Evolutionary conservation across 495 filamentous ascomycete genomes (phyloP).

Genomic region (Melanomma pulvis-pyrius): DNA sequence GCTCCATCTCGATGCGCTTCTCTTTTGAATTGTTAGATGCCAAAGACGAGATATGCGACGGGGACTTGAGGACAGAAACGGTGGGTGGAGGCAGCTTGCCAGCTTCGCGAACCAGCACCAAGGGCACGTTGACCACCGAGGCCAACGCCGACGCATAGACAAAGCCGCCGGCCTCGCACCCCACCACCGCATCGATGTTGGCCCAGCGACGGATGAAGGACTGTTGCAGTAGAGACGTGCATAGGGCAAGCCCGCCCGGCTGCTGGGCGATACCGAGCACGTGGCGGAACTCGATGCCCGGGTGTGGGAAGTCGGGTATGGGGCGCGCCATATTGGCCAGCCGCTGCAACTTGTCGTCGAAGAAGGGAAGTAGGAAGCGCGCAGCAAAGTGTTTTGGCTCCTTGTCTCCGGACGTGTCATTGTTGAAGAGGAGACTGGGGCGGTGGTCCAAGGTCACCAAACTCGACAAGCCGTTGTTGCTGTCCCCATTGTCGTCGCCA

Average conservation of each 20-base stretch:
- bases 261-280: slow-evolving; percentile 63
- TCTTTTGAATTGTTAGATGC: slow-evolving; percentile 43
- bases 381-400: slow-evolving; percentile 51
- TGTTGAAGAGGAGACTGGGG: slow-evolving; percentile 57
- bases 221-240: slow-evolving; percentile 55
- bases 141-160: slow-evolving; percentile 61
- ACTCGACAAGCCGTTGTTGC: slow-evolving; percentile 41
- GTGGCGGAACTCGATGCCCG: slow-evolving; percentile 57
- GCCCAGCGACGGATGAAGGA: slow-evolving; percentile 57
- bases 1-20: slow-evolving; percentile 57
- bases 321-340: slow-evolving; percentile 57
- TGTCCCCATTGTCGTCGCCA: slow-evolving; percentile 40
- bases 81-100: slow-evolving; percentile 64
- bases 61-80: slow-evolving; percentile 53
- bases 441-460: slow-evolving; percentile 44
- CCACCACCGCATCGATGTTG: slow-evolving; percentile 52
- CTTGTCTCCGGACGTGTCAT: slow-evolving; percentile 50
- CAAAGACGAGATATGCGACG: slow-evolving; percentile 62
- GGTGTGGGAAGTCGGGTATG: slow-evolving; percentile 56
- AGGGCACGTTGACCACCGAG: slow-evolving; percentile 48
- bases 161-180: slow-evolving; percentile 63
- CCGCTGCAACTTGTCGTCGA: slow-evolving; percentile 54
- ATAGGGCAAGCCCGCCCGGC: slow-evolving; percentile 56
- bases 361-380: slow-evolving; percentile 53
- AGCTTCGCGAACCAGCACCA: slow-evolving; percentile 60